These are phyloP conservation scores for Diplodia seriata DNA, from an alignment of 2,329 filamentous ascomycete species.

Conservation along the genomic window DNA sequence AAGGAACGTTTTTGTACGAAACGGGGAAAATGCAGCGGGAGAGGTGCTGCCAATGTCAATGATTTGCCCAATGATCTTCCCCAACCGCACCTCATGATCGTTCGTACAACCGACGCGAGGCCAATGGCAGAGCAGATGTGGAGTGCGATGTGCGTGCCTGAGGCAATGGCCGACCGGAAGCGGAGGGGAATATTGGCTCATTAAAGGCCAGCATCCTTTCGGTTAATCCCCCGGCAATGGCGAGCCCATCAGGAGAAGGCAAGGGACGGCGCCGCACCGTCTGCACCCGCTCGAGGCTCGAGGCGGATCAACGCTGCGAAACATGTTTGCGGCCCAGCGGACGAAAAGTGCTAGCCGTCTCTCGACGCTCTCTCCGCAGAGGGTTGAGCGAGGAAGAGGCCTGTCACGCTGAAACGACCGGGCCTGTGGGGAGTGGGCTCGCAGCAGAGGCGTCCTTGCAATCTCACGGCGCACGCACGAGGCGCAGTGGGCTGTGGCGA, in stretches of 20 bases:
- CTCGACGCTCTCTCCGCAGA: not conserved
- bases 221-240: constrained; percentile 21
- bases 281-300: constrained; percentile 9
- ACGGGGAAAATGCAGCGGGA: not conserved
- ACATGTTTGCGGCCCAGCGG: constrained; percentile 20
- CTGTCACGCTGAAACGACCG: constrained; percentile 25
- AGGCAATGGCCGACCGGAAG: constrained; percentile 8
- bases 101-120: not conserved
- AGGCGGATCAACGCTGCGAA: constrained; percentile 17
- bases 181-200: constrained; percentile 28
- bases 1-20: not conserved
- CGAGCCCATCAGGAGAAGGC: constrained; percentile 24
- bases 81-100: constrained; percentile 7
- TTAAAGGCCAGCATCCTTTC: constrained; percentile 27
- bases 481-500: constrained; percentile 27
- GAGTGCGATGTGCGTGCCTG: constrained; percentile 14
- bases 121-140: not conserved
- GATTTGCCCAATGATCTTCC: constrained; percentile 18
- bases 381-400: constrained; percentile 23
- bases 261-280: not conserved
- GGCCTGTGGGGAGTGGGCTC: constrained; percentile 19
- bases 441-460: constrained; percentile 25
- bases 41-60: constrained; percentile 6
- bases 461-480: constrained; percentile 17
- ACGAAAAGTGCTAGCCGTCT: constrained; percentile 2